Conservation (phyloP, 2,329 filamentous ascomycete species). For the Dothiorella sarmentorum region DNA sequence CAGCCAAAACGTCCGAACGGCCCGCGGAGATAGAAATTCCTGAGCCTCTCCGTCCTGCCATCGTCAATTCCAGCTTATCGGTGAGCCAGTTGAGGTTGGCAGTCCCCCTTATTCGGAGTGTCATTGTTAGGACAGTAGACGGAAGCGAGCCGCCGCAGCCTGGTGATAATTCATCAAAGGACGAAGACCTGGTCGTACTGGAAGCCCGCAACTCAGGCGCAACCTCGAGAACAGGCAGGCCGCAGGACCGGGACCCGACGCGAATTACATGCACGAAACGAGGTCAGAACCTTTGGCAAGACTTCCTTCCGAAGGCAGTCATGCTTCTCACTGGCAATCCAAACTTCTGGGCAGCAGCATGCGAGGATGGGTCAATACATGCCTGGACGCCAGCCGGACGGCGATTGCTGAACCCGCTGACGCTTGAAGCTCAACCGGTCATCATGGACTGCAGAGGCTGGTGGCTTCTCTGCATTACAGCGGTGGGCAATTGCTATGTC, state of each 20-base stretch:
- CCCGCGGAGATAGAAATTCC: conserved; percentile 65
- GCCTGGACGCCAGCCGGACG: conserved; percentile 91
- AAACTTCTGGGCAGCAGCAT: conserved; percentile 87
- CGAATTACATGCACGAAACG: conserved; percentile 78
- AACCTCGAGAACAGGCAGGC: conserved; percentile 56
- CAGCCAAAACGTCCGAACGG: conserved; percentile 62
- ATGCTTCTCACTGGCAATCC: conserved; percentile 88
- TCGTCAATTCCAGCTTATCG: conserved; percentile 76
- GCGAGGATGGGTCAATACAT: conserved; percentile 87
- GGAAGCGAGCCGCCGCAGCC: conserved; percentile 48
- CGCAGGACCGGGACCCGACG: conserved; percentile 72
- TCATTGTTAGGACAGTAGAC: conserved; percentile 80
- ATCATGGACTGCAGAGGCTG: conserved; percentile 86
- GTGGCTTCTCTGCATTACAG: conserved; percentile 86
- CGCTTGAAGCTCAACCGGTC: conserved; percentile 88
- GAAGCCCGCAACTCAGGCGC: conserved; percentile 80
- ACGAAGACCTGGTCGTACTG: conserved; percentile 69
- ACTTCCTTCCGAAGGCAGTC: conserved; percentile 81
- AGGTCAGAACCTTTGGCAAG: conserved; percentile 83
- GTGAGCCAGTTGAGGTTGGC: conserved; percentile 82
- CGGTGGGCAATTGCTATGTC: conserved; percentile 83
- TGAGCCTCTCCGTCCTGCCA: conserved; percentile 81
- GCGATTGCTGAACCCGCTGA: conserved; percentile 75
- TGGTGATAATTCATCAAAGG: conserved; percentile 43
- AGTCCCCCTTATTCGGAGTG: conserved; percentile 78